Percentiles rank a stretch among this genome's conserved stretches.
These are phyloP conservation scores for Xylariomycetidae sp. DNA, from an alignment of 2,329 filamentous ascomycete species.

Conservation along the genomic window DNA sequence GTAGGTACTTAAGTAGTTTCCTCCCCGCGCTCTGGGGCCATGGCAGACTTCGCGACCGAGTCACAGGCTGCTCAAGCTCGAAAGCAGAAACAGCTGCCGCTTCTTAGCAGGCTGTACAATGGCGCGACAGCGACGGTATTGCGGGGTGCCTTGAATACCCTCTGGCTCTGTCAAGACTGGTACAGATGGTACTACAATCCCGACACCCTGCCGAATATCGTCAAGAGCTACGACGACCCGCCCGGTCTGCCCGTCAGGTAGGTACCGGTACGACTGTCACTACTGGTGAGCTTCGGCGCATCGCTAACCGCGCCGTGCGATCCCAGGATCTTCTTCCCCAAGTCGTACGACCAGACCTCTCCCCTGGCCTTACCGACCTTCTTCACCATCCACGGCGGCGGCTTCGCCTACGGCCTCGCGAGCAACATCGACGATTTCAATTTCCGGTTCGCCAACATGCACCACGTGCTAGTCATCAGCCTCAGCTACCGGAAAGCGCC, in stretches of 20 bases:
- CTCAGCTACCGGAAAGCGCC: slow-evolving; percentile 39
- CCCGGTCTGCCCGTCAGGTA: slow-evolving; percentile 29
- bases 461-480: slow-evolving; percentile 35
- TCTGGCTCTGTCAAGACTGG: slow-evolving; percentile 20
- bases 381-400: slow-evolving; percentile 39
- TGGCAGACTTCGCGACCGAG: not conserved
- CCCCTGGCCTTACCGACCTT: slow-evolving; percentile 30
- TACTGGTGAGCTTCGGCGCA: too few relatives aligned
- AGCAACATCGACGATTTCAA: slow-evolving; percentile 34
- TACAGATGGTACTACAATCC: slow-evolving; percentile 23
- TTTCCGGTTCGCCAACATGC: slow-evolving; percentile 29
- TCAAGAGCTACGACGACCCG: slow-evolving; percentile 30
- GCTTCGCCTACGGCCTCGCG: slow-evolving; percentile 32
- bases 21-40: too few relatives aligned
- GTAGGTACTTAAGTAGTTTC: too few relatives aligned
- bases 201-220: slow-evolving; percentile 21
- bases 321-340: slow-evolving; percentile 30
- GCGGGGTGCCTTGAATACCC: slow-evolving; percentile 13
- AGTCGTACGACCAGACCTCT: slow-evolving; percentile 19
- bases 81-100: slow-evolving; percentile 4
- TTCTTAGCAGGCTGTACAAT: slow-evolving; percentile 6
- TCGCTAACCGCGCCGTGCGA: not conserved
- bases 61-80: not conserved
- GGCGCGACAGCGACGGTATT: slow-evolving; percentile 17
- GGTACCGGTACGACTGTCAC: too few relatives aligned